Base-by-base conservation (phyloP, 495 filamentous ascomycete genomes). In the Entonaema liquescens region DNA sequence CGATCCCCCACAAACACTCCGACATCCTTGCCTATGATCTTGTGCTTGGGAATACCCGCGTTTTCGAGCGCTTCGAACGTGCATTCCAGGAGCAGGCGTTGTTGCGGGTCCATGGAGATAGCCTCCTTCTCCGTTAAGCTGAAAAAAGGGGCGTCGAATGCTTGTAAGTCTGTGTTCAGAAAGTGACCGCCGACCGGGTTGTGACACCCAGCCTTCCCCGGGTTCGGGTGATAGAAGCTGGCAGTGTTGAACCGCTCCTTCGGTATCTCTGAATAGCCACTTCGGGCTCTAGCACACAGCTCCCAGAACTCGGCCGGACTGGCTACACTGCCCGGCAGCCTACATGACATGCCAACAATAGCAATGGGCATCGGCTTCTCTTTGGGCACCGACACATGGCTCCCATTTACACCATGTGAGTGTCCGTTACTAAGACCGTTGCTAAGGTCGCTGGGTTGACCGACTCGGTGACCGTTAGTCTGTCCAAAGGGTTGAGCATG, bases 11-110 rank as follows among this genome's bases (percentile, higher is more conserved):
- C 90, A 78, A 94, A 97, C 13, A 92, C 91, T 19, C 93, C 93
- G 38, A 95, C 89, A 6, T 93, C 84, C 78, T 92, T 88, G 17
- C 92, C 88, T 69, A 82, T 89, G 7, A 93, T 91, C 5, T 87
- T 88, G 3, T 93, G 90, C 2, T 93, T 93, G 36, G 90, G 87
- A 68, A 94, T 90, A 0, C 93, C 93, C n/a, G 92, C 91, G 84
- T 91, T 93, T 76, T 97, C 93, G 3, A 97, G 83, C 0, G 93
- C 93, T 70, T 95, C 92, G 71, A 94, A 97, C 1, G 92, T 92
- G 59, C 90, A 94, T 38, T 92, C 87, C 12, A 97, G 83, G 1
- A 92, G 88, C 29, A 95, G 81, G 23, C 93, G 89, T 74, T 94
- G 93, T 73, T 93, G 92, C 6, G 93, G 93, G 74, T 97, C 93